phyloP scores from a whole-genome alignment of 2,329 filamentous ascomycete species.

The Fusarium floridanum region DNA sequence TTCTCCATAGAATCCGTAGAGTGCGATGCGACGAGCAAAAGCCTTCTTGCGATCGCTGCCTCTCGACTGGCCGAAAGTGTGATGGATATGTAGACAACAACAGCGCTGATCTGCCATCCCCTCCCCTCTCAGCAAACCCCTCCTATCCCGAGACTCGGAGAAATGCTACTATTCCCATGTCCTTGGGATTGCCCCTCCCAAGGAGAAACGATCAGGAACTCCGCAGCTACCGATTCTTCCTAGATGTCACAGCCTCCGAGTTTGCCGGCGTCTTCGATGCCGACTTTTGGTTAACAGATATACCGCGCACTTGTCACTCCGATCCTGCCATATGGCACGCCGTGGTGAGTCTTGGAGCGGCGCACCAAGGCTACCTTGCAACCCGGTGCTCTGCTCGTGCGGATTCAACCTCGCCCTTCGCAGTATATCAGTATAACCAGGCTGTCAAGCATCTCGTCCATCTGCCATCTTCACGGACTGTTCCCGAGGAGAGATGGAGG shows the following conservation, averaged over 20 bases:
- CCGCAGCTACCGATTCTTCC: constrained; percentile 17
- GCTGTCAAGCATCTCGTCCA: not conserved
- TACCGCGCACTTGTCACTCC: constrained; percentile 8
- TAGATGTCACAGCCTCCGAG: constrained; percentile 9
- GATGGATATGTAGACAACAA: constrained; percentile 7
- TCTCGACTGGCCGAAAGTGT: constrained; percentile 16
- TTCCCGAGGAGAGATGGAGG: not conserved
- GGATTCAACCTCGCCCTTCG: not conserved
- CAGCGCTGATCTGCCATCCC: not conserved
- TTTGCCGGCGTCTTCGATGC: constrained; percentile 11
- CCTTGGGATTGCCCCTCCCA: not conserved
- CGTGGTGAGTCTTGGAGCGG: constrained; percentile 18
- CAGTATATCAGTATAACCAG: not conserved
- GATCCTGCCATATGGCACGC: constrained; percentile 31
- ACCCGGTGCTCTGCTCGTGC: not conserved
- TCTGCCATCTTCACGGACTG: not conserved
- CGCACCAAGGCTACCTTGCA: constrained; percentile 1
- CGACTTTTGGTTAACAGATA: constrained; percentile 17
- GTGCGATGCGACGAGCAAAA: not conserved
- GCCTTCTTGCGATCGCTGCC: constrained; percentile 12
- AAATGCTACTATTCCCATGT: too few species aligned
- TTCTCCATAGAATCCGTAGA: not conserved
- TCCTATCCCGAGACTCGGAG: too few species aligned
- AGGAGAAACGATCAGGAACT: not conserved
- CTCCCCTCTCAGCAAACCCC: too few species aligned